Evolutionary conservation across 352 stramenopile genomes (phyloP).

Genomic region (Phytophthora aleatoria): DNA sequence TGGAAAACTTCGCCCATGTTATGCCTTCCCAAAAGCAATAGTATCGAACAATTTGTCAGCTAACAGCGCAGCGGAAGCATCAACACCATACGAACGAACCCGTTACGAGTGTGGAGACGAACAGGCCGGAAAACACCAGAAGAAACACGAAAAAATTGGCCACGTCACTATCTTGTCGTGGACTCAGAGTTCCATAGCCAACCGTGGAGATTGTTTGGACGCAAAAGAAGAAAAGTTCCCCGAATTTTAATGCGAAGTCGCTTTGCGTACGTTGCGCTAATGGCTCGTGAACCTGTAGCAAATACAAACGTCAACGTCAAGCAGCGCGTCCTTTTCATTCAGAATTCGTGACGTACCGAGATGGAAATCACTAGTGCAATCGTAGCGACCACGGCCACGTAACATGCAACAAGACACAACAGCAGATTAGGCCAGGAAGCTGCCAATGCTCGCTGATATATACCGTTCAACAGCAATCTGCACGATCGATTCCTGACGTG

Average conservation of each 20-base stretch:
- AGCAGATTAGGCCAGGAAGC: constrained; percentile 51
- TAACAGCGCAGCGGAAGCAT: neutral
- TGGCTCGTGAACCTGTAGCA: constrained; percentile 15
- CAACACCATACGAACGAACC: constrained; percentile 23
- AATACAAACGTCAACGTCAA: constrained; percentile 3
- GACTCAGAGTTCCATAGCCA: constrained; percentile 52
- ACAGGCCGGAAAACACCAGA: constrained; percentile 42
- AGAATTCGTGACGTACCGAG: constrained; percentile 34
- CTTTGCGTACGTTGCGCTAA: constrained; percentile 20
- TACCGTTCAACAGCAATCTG: constrained; percentile 44
- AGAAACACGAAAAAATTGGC: constrained; percentile 73
- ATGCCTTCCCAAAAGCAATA: constrained; percentile 34
- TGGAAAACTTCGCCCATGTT: constrained; percentile 71
- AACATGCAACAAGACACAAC: constrained; percentile 40
- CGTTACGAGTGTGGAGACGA: constrained; percentile 60
- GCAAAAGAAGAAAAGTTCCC: constrained; percentile 62
- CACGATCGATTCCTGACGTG: constrained; percentile 52
- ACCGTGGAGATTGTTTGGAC: constrained; percentile 68
- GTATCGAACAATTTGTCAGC: neutral
- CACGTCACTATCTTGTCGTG: constrained; percentile 45
- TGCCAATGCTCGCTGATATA: constrained; percentile 60
- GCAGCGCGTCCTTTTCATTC: neutral
- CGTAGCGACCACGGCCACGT: constrained; percentile 42
- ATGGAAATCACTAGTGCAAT: constrained; percentile 51
- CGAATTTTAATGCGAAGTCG: constrained; percentile 27